Base-by-base conservation (phyloP, 1,284 basidiomycete species). In the Tilletiaria anomala region DNA sequence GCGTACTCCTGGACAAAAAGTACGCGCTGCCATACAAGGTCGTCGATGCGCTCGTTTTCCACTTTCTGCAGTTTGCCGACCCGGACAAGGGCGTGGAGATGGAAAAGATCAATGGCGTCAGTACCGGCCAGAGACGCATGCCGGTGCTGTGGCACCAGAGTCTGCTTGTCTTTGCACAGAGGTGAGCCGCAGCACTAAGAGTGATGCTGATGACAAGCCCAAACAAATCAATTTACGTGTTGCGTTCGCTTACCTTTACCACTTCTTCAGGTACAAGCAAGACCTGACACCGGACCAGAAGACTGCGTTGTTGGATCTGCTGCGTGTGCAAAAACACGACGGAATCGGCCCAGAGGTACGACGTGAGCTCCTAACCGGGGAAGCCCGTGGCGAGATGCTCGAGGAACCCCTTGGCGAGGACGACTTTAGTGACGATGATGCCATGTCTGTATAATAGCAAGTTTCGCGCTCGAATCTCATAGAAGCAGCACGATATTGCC, bases 121-220 rank as follows among this genome's bases (percentile, higher is more conserved):
- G 48, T 29, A 53, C 55, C 2, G 36, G 55, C 8, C 54, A 62
- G 39, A 41, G 51, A 14, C 50, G 61, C 18, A 66, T 66, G 44
- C 93, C 93, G 5, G 93, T 97, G 10, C 73, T 99, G 11, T 99
- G 93, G 93, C 88, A 99, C 67, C 93, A 99, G 70, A 86, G 83
- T 65, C 73, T 97, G 46, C 75, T 99, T 5, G 86, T 91, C 4
- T 96, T 97, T 65, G 80, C 78, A 23, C 93, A 99, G 70, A 73
- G 89, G 83, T 85, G 48, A 43, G 72, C 58, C 2, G n/a, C n/a
- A n/a, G n/a, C n/a, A n/a, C n/a, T n/a, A n/a, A n/a, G n/a, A n/a
- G n/a, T n/a, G 12, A 2, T 36, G 24, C 12, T 17, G 14, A 17
- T 12, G 17, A 17, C 16, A 17, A 36, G 17, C 2, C 16, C n/a